Base-by-base conservation (phyloP, 495 filamentous ascomycete genomes). In the Aspergillus kassunensis region DNA sequence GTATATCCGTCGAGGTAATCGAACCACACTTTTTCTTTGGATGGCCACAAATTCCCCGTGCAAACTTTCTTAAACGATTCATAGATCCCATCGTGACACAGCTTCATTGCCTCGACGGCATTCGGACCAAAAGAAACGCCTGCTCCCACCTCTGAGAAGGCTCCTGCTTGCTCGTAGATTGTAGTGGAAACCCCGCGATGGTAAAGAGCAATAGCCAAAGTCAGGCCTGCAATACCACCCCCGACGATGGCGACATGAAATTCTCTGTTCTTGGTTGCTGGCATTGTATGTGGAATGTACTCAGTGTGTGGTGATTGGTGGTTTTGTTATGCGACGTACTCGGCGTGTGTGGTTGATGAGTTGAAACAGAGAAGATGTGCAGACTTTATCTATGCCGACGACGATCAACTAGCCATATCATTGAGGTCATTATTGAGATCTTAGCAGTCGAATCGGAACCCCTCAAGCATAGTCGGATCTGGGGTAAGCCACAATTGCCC, bases 121-220 rank as follows among this genome's bases (percentile, higher is more conserved):
- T 86, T 86, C 29, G 81, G 76, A 0, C 78, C 77, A 31, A 87
- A 78, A 10, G 72, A 76, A 3, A 87, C 73, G 10, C 83, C 84
- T 2, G 84, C 84, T 23, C 85, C 85, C 4, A 87, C 76, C 53
- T 81, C 78, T 1, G 66, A 65, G 33, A 84, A 78, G 0, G 55
- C 55, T 5, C 59, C 43, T 0, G 74, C 73, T 9, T 77, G 69
- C 52, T 84, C 81, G 65, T 83, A 85, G 44, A 84, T 61, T 6
- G 67, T 77, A 43, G 76, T 56, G 1, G 69, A 62, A 33, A 85
- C 57, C 15, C 57, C 54, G 18, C 62, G 62, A 31, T 60, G 49
- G 35, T 63, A 51, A 12, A 72, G 58, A 10, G 63, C 64, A 19
- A 71, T 63, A 37, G 72, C 67, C 3, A 71, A 53, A 10, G 58